Evolutionary conservation across 768 basidiomycete genomes (phyloP).

Genomic region (Cystofilobasidium macerans): DNA sequence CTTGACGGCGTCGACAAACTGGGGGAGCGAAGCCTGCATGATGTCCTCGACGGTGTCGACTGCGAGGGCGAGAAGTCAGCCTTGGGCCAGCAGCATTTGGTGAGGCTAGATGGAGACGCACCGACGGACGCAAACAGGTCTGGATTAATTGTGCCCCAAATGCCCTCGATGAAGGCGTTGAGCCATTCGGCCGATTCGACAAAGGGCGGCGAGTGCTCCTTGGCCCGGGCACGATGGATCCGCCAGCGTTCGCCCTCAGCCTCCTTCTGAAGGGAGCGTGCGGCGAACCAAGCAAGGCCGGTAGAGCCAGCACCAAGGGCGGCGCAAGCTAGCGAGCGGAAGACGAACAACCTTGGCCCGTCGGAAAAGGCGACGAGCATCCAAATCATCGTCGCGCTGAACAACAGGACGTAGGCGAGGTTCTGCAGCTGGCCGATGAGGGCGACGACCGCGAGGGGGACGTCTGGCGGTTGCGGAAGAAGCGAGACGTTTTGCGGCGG

Average conservation of each 20-base stretch:
- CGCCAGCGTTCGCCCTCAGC: conserved; percentile 41
- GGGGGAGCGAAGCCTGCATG: conserved; percentile 46
- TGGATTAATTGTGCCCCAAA: conserved; percentile 68
- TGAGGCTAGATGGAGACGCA: neutral
- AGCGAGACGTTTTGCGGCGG: conserved; percentile 32
- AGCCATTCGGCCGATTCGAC: conserved; percentile 53
- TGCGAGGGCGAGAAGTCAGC: conserved; percentile 32
- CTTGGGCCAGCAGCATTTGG: no score
- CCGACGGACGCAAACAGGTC: neutral
- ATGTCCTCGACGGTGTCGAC: conserved; percentile 49
- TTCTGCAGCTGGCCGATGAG: conserved; percentile 35
- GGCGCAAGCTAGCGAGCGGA: conserved; percentile 39
- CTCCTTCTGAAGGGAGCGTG: conserved; percentile 45
- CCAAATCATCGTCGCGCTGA: conserved; percentile 42
- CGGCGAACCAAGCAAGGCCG: conserved; percentile 40
- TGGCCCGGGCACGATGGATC: conserved; percentile 42
- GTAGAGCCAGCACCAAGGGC: conserved; percentile 37
- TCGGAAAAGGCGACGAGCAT: conserved; percentile 44
- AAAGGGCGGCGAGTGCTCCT: conserved; percentile 41
- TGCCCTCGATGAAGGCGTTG: conserved; percentile 41
- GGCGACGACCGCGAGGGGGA: conserved; percentile 33
- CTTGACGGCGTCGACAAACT: conserved; percentile 52
- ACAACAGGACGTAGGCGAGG: conserved; percentile 36
- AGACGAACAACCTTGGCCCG: conserved; percentile 37
- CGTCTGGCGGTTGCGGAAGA: conserved; percentile 40